A percentile compares a stretch with the other conserved stretches of the same genome.
Conservation (phyloP, 2,329 filamentous ascomycete species). For the Ilyonectria robusta region DNA sequence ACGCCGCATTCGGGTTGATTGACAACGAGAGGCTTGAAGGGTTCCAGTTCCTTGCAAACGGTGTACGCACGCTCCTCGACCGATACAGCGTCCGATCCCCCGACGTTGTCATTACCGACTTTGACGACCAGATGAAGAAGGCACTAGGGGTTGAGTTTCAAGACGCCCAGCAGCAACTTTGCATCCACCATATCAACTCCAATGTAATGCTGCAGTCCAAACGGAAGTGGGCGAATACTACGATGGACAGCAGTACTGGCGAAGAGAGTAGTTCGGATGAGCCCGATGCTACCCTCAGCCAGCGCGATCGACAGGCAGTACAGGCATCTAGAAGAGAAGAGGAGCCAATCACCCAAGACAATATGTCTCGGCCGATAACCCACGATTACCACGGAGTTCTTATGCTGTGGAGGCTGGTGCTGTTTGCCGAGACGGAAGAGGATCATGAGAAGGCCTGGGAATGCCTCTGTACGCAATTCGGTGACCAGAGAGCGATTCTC, state of each 20-base stretch:
- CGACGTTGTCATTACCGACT: slow-evolving; percentile 19
- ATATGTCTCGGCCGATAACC: not conserved
- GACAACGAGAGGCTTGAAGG: slow-evolving; percentile 32
- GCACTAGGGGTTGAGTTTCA: slow-evolving; percentile 7
- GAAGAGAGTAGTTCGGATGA: not conserved
- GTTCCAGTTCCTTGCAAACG: slow-evolving; percentile 25
- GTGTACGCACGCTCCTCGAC: slow-evolving; percentile 13
- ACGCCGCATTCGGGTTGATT: slow-evolving; percentile 30
- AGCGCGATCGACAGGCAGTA: no score
- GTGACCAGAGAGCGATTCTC: slow-evolving; percentile 20
- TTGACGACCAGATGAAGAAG: slow-evolving; percentile 20
- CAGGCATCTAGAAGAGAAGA: no score
- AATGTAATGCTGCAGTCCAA: not conserved
- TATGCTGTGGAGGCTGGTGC: not conserved
- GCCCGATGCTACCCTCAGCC: not conserved
- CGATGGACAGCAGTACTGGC: not conserved
- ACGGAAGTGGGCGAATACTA: not conserved
- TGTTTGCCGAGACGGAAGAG: no score
- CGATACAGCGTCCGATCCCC: slow-evolving; percentile 7
- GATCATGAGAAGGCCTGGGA: slow-evolving; percentile 5
- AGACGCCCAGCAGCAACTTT: slow-evolving; percentile 14
- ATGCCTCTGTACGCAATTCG: slow-evolving; percentile 14
- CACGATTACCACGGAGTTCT: slow-evolving; percentile 14
- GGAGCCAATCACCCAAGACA: no score
- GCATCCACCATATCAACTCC: no score